phyloP scores from a whole-genome alignment of 306 rosid species.

The Gleditsia sinensis region DNA sequence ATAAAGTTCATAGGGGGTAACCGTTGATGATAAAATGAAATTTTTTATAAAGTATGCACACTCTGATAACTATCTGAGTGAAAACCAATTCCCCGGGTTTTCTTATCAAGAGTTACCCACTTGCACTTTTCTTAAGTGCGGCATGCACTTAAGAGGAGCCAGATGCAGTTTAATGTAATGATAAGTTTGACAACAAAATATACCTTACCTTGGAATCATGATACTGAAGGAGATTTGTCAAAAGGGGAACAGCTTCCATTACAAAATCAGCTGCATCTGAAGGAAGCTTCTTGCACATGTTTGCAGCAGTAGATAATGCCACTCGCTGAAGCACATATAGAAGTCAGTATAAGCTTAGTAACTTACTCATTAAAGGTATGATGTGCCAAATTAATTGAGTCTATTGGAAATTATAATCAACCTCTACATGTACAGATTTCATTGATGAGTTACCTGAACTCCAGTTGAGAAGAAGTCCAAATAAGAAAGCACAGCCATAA shows the following conservation, averaged over 20 bases:
- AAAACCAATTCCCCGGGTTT: background rate
- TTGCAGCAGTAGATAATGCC: constrained; percentile 98
- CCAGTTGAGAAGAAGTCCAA: constrained; percentile 96
- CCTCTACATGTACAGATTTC: background rate
- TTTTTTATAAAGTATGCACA: too few relatives aligned
- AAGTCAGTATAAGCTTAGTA: constrained; percentile 1
- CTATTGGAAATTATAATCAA: constrained; percentile 3
- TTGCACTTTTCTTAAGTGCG: background rate
- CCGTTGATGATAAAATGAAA: too few relatives aligned
- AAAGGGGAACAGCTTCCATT: constrained; percentile 97
- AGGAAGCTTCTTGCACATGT: constrained; percentile 99
- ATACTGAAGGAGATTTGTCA: constrained; percentile 96
- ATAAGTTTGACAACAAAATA: constrained; percentile 12
- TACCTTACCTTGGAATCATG: constrained; percentile 85
- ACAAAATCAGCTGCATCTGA: constrained; percentile 99
- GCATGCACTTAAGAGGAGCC: background rate
- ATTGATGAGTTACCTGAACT: constrained; percentile 70
- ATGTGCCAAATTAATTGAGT: background rate
- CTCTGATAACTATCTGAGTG: background rate
- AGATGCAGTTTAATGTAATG: background rate
- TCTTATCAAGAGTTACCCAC: background rate
- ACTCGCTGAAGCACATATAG: constrained; percentile 68
- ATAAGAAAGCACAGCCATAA: constrained; percentile 98
- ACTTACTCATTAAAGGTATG: background rate
- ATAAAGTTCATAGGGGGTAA: too few relatives aligned